These are phyloP conservation scores for Mucor lusitanicus DNA, from an alignment of 371 early-diverging fungal species.

Conservation along the genomic window DNA sequence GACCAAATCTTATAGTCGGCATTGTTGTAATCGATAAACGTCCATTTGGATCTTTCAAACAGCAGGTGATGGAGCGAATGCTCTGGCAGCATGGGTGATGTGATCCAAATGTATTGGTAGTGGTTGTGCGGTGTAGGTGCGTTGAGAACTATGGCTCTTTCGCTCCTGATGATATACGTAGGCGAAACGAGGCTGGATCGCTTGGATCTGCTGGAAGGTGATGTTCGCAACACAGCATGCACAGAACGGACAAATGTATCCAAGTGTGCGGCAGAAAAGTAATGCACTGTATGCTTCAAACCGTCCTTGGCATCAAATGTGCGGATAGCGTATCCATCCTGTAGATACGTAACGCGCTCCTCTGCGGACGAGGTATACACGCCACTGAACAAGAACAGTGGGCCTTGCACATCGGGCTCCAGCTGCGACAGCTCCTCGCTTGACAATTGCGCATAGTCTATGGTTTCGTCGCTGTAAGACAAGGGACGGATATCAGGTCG, in stretches of 20 bases:
- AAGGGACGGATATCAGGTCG: conserved; percentile 25
- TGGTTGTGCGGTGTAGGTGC: conserved; percentile 14
- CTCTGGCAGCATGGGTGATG: conserved; percentile 21
- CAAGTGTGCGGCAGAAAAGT: conserved; percentile 13
- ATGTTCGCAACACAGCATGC: conserved; percentile 1
- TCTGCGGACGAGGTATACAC: conserved; percentile 5
- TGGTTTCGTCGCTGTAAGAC: conserved; percentile 2
- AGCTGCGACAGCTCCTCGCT: conserved; percentile 13
- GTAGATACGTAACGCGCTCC: conserved; percentile 4
- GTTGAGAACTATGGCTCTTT: conserved; percentile 18
- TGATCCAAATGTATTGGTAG: conserved; percentile 29
- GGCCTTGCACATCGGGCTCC: conserved; percentile 16
- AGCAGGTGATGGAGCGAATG: conserved; percentile 13
- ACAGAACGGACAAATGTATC: conserved; percentile 20
- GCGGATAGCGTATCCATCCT: conserved; percentile 12
- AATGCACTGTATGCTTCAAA: conserved; percentile 16
- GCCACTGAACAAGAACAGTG: conserved; percentile 19
- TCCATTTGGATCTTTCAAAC: background rate
- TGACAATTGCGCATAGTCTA: conserved; percentile 19
- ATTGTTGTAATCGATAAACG: conserved; percentile 6
- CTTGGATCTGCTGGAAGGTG: background rate
- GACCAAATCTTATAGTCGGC: conserved; percentile 23
- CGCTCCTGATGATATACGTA: conserved; percentile 6
- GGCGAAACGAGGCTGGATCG: background rate
- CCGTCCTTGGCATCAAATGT: conserved; percentile 16